Evolutionary conservation across 331 rosid species (phyloP), one percentile per base, ranked within the genome.

Genomic region (Quercus lobata): DNA sequence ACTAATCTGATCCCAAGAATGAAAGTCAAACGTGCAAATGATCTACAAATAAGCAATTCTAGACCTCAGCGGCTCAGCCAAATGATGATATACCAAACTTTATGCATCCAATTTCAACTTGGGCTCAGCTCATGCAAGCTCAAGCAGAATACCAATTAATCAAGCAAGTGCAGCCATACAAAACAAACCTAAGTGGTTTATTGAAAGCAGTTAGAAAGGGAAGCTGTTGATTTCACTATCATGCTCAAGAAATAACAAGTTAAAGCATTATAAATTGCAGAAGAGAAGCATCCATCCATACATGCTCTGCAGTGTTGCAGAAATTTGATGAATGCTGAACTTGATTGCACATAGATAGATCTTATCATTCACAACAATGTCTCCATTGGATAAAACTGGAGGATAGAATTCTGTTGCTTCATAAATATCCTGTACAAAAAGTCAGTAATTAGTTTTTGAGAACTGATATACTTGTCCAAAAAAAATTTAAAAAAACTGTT

Each of bases 401-500:
- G 97, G 99, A 85, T 83, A 88, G 85, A 95, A 95, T 84, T 93
- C 85, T 66, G 99, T 95, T 52, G 96, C 97, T 84, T 93, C 96
- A 18, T 89, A 91, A 75, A 95, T 93, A 82, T 95, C 97, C 97
- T 95, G 88, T 74, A 82, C 41, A 76, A 32, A 19, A 29, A 12
- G n/a, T 37, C 57, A 80, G 46, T 69, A 80, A 73, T 24, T 57
- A 53, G n/a, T 73, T 29, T 44, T 32, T 57, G n/a, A 14, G 61
- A 74, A 73, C 52, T 76, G 12, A 18, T 60, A 4, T 79, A 21
- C 25, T 41, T 8, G 46, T 9, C 46, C 46, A 8, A 41, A 41
- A 41, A 41, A 41, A 41, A 41, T 7, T 2, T 37, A 0, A 0
- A 41, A 41, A 41, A 8, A 41, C 46, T 37, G 46, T 37, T 37